Evolutionary conservation across 1,139 yeast species (phyloP), one percentile per base, ranked within the genome.

Genomic region (Pichia sp.): DNA sequence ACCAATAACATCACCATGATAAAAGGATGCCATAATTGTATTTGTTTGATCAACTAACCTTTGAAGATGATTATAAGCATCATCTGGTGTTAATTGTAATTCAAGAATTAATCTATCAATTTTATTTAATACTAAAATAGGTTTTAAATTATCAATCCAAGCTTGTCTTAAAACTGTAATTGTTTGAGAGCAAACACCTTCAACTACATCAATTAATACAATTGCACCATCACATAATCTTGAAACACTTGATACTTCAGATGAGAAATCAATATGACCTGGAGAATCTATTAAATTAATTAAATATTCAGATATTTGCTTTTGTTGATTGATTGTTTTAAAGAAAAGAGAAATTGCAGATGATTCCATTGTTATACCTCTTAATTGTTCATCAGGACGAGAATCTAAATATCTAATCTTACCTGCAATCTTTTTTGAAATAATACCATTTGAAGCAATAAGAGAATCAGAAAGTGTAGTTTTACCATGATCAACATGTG

Each of bases 401-500:
- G 97, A 84, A 59, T 94, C 99, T 45, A 94, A 70, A 61, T 84
- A 94, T 51, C 98, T 71, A 47, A 94, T 89, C 59, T 89, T 89
- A 29, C 98, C 99, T 3, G 97, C 98, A 77, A 90, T 74, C 58
- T 92, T 74, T 54, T 85, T 96, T 0, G 98, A 90, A 46, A 94
- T 89, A 62, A 94, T 89, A 43, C 98, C 98, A 66, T 94, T 94
- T 42, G 96, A 84, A 28, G 98, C 97, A 41, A 94, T 67, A 42
- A 94, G 69, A 7, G 96, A 86, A 64, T 94, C 99, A 43, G 96
- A 85, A 38, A 94, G 70, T 2, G 97, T 87, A 0, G 99, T 94
- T 66, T 92, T 94, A 36, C 99, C 99, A 62, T 94, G 99, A 62
- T 94, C 99, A 30, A 94, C 98, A 66, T 94, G 99, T 1, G 99